Conservation (phyloP, 106 monocot species). For the Dactylorhiza incarnata region DNA sequence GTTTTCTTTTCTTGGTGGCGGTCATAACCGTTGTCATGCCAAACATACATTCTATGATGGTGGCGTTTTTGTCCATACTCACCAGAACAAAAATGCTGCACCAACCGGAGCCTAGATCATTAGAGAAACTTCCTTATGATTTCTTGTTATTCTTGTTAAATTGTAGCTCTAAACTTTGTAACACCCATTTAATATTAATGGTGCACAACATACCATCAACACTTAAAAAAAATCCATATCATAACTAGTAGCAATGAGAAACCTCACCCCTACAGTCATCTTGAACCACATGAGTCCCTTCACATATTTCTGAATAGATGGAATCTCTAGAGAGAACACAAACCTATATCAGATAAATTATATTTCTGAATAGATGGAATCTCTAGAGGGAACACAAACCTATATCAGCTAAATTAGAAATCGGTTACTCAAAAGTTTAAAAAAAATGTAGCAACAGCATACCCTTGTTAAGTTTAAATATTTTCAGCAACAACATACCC, state of each 20-base stretch:
- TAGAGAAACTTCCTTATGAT: too few species aligned
- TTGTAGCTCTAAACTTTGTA: not conserved
- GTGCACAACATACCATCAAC: not conserved
- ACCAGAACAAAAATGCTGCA: too few species aligned
- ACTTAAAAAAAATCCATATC: not conserved
- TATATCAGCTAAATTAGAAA: too few species aligned
- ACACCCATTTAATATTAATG: not conserved
- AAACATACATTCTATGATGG: too few species aligned
- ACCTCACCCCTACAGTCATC: constrained; percentile 50
- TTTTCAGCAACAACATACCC: constrained; percentile 21
- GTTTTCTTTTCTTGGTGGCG: too few species aligned
- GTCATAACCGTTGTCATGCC: too few species aligned
- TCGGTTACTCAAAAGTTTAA: not conserved
- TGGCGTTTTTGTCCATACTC: too few species aligned
- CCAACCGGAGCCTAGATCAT: too few species aligned
- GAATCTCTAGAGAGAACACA: constrained; percentile 37
- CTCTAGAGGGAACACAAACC: too few species aligned
- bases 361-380: too few species aligned
- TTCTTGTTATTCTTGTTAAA: too few species aligned
- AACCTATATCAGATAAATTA: not conserved
- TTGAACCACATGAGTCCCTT: constrained; percentile 72
- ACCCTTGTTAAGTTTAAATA: too few species aligned
- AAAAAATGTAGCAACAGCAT: not conserved
- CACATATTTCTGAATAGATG: constrained; percentile 68
- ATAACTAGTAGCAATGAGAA: not conserved